Base-by-base conservation (phyloP, 169 alveolate species). In the Cryptosporidium andersoni region DNA sequence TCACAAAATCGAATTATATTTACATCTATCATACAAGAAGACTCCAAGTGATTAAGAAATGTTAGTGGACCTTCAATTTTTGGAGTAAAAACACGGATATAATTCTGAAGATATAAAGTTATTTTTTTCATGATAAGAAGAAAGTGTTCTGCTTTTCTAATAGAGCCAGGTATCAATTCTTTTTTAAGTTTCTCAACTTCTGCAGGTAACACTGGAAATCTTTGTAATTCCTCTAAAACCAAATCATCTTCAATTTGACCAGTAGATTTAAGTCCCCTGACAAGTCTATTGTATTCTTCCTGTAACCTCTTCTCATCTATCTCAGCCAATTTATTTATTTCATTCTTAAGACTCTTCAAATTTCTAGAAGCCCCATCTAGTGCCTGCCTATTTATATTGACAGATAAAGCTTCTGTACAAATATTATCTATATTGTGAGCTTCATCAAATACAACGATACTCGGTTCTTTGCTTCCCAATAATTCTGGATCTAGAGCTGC, bases 401-500 rank as follows among this genome's bases (percentile, higher is more conserved):
- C 96, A 88, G 97, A 94, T 80, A 96, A 93, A 5, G 99, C 98
- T 89, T 97, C 99, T 48, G 97, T 95, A 88, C 99, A 97, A 47
- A 97, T 98, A 81, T 97, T 96, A 89, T 97, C 99, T 66, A 97
- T 97, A 91, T 97, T 97, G 90, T 97, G 99, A n/a, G 99, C 99
- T 92, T 97, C 98, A 81, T 95, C 99, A 88, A 97, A 96, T 2
- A 97, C 98, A 3, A 97, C 97, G 16, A 96, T 92, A 36, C 94
- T 91, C 42, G 97, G 97, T 66, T 95, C 93, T 68, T 91, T 90
- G 16, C 88, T 51, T 43, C 92, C 95, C 47, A 85, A 68, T 16
- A 88, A 64, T 1, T 91, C 82, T 1, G 49, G 64, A 11, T 56
- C 16, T 5, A 64, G 64, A 16, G 81, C 45, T 16, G 89, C 82